Evolutionary conservation across 2,329 filamentous ascomycete genomes (phyloP), one percentile per base, ranked within the genome.

Genomic region (Atkinsonella hypoxylon): DNA sequence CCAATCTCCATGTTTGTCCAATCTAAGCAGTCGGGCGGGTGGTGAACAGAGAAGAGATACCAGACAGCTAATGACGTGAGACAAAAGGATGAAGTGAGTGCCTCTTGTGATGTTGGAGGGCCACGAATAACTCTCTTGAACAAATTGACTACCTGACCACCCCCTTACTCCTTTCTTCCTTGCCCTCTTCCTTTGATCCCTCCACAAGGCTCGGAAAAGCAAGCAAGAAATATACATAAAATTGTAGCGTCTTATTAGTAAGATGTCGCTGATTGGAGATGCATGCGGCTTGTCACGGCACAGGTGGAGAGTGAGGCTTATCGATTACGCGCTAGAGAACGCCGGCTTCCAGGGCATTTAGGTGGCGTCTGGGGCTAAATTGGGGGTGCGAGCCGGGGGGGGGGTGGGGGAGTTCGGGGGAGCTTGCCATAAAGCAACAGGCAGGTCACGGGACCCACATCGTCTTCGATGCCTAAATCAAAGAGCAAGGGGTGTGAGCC

Each of bases 1-100:
- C 63, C 53, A 40, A 64, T 41, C 44, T 55, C 56, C 64, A 65
- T 66, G 44, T 52, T 52, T 38, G 51, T 26, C 31, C n/a, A 17
- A 32, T 43, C 26, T 13, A 31, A 38, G n/a, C 22, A n/a, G 38
- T 42, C 6, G 12, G 11, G n/a, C 8, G 2, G 22, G 13, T 26
- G 26, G 31, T 15, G 3, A 39, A 43, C 2, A 31, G 49, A 18
- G 3, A 4, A 12, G 39, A 41, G 17, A 17, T 17, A 17, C n/a
- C 9, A 22, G 18, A 41, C 17, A 18, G 11, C 11, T 9, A 18
- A 22, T 22, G n/a, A 13, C 10, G 32, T 41, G 30, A 18, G 41
- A 18, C 45, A 44, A 17, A 47, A 49, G 22, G 47, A 47, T 15
- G n/a, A 48, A 45, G 26, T 17, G 20, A 10, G 15, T 22, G 30